These are phyloP conservation scores for Saksenaea vasiformis DNA, from an alignment of 371 early-diverging fungal species.

Conservation along the genomic window DNA sequence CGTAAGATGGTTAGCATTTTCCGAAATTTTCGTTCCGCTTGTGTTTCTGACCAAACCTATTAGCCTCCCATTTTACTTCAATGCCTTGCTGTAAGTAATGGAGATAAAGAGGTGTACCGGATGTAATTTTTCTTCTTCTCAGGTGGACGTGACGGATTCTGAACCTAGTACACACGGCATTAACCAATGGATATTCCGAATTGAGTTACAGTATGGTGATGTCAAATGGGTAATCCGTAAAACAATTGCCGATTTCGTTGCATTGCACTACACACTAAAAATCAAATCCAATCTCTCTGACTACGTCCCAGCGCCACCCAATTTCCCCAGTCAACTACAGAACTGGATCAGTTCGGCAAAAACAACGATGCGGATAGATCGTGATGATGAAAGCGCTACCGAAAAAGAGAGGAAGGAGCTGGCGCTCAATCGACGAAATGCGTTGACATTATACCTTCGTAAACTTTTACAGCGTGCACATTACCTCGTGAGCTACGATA, in stretches of 20 bases:
- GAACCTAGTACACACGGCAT: slow-evolving; percentile 41
- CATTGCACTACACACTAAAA: slow-evolving; percentile 66
- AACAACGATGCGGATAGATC: slow-evolving; percentile 21
- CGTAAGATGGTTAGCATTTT: slow-evolving; percentile 34
- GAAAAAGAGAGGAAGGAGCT: slow-evolving; percentile 32
- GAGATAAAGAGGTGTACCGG: neutral
- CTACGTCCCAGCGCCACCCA: slow-evolving; percentile 35
- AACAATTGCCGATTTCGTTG: slow-evolving; percentile 68
- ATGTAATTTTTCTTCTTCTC: neutral
- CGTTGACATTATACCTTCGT: slow-evolving; percentile 67
- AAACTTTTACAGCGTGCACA: slow-evolving; percentile 58
- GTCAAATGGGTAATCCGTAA: slow-evolving; percentile 77
- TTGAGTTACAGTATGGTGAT: slow-evolving; percentile 81
- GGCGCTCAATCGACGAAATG: slow-evolving; percentile 59
- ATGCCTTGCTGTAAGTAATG: slow-evolving; percentile 33
- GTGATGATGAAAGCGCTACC: slow-evolving; percentile 11
- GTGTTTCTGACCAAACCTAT: neutral
- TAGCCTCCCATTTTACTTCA: slow-evolving; percentile 53
- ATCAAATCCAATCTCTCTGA: slow-evolving; percentile 36
- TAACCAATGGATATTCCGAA: slow-evolving; percentile 61
- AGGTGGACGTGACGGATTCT: slow-evolving; percentile 62
- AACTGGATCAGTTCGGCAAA: slow-evolving; percentile 43
- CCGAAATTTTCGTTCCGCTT: neutral
- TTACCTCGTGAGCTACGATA: slow-evolving; percentile 64
- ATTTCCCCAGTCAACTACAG: slow-evolving; percentile 48